These are phyloP conservation scores for Pestalotiopsis sp. DNA, from an alignment of 2,329 filamentous ascomycete genomes.

Conservation along the genomic window DNA sequence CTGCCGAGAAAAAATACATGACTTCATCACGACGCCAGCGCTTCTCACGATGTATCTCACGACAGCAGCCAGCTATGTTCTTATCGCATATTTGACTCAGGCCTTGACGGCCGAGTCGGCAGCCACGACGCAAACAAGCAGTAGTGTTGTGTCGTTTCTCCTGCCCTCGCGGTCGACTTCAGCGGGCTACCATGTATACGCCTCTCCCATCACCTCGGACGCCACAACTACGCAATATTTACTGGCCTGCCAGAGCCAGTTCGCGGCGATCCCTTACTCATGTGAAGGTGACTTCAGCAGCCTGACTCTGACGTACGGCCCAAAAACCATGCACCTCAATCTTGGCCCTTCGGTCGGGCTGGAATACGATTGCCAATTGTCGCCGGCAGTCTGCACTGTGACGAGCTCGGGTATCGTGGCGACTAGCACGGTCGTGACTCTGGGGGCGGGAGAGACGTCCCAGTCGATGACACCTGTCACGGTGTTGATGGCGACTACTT, in stretches of 20 bases:
- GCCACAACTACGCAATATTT: constrained; percentile 5
- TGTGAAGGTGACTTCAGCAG: constrained; percentile 10
- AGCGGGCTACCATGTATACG: constrained; percentile 9
- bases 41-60: not conserved
- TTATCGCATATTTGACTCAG: not conserved
- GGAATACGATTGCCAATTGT: constrained; percentile 11
- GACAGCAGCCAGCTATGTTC: not conserved
- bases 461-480: constrained; percentile 23
- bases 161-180: constrained; percentile 10
- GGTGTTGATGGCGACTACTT: constrained; percentile 21
- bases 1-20: not conserved
- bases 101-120: not conserved
- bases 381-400: constrained; percentile 3
- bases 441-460: constrained; percentile 4
- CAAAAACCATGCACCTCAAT: constrained; percentile 7
- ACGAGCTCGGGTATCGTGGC: constrained; percentile 14
- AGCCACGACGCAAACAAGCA: constrained; percentile 2
- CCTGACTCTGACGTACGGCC: constrained; percentile 5
- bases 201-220: constrained; percentile 1
- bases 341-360: constrained; percentile 3
- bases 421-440: constrained; percentile 6
- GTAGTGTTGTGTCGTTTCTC: not conserved
- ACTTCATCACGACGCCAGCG: not conserved
- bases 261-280: not conserved
- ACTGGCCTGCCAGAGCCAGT: constrained; percentile 1